phyloP scores from a whole-genome alignment of 2,329 filamentous ascomycete genomes.

The Parasarocladium wereldwijsianum region DNA sequence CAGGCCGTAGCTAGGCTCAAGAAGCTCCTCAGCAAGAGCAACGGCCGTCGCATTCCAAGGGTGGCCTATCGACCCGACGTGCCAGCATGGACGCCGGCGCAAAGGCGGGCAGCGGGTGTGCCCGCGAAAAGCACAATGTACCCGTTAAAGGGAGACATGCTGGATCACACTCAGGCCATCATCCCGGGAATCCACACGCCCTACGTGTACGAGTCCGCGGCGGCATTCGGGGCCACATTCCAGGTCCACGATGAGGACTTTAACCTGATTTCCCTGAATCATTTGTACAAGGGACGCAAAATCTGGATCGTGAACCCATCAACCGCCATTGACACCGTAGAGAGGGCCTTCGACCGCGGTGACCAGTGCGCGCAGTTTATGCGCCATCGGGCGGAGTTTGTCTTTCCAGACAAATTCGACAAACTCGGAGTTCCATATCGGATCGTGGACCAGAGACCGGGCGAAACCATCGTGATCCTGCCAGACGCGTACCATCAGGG shows the following conservation, averaged over 20 bases:
- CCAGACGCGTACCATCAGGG: slow-evolving; percentile 25
- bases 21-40: slow-evolving; percentile 20
- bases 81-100: slow-evolving; percentile 21
- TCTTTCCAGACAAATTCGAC: slow-evolving; percentile 24
- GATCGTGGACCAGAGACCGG: slow-evolving; percentile 22
- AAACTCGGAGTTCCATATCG: slow-evolving; percentile 22
- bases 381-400: slow-evolving; percentile 24
- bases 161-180: slow-evolving; percentile 21
- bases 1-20: slow-evolving; percentile 18
- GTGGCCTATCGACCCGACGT: slow-evolving; percentile 23
- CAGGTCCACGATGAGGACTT: slow-evolving; percentile 26
- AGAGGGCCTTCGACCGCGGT: slow-evolving; percentile 18
- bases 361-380: slow-evolving; percentile 23
- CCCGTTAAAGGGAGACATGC: slow-evolving; percentile 20
- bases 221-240: slow-evolving; percentile 23
- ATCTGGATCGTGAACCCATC: slow-evolving; percentile 24
- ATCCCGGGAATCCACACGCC: slow-evolving; percentile 25
- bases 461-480: slow-evolving; percentile 24
- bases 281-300: slow-evolving; percentile 23
- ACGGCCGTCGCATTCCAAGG: slow-evolving; percentile 20
- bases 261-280: slow-evolving; percentile 22
- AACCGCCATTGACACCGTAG: slow-evolving; percentile 19
- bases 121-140: slow-evolving; percentile 21
- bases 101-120: slow-evolving; percentile 20
- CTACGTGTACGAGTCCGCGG: slow-evolving; percentile 24